phyloP scores from a whole-genome alignment of 2,329 filamentous ascomycete genomes.

The Ploettnerulaceae sp. region DNA sequence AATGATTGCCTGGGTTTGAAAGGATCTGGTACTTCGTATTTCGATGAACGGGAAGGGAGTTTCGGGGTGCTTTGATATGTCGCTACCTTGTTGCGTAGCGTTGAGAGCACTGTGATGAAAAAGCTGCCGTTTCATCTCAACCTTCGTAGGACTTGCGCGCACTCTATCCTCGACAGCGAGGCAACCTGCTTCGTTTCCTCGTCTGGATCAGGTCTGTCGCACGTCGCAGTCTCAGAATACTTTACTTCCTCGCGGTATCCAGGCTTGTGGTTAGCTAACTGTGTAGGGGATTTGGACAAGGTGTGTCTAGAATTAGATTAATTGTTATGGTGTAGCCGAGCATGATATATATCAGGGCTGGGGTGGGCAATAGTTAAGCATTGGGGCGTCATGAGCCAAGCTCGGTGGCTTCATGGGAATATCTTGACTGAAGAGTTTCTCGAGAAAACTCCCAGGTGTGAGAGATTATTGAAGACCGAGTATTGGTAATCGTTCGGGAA shows the following conservation, averaged over 20 bases:
- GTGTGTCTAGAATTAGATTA: not conserved
- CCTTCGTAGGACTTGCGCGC: not conserved
- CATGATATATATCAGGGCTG: too few species aligned
- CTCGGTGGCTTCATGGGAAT: slow-evolving; percentile 4
- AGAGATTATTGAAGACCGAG: not conserved
- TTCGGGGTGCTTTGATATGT: too few species aligned
- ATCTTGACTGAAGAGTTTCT: not conserved
- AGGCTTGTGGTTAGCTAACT: not conserved
- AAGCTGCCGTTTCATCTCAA: not conserved
- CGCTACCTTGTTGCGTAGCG: not conserved
- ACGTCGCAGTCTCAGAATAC: slow-evolving; percentile 15
- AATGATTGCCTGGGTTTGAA: not conserved
- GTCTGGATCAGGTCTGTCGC: slow-evolving; percentile 4
- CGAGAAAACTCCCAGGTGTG: not conserved
- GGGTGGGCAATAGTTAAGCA: slow-evolving; percentile 3
- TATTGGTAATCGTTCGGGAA: too few species aligned
- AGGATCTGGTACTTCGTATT: not conserved
- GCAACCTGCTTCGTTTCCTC: not conserved
- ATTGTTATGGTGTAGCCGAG: too few species aligned
- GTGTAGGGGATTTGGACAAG: not conserved
- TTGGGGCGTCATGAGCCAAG: slow-evolving; percentile 7
- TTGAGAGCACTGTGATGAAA: not conserved
- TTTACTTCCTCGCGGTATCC: not conserved
- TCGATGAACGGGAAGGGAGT: not conserved
- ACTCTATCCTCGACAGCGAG: not conserved